Evolutionary conservation across 306 rosid genomes (phyloP).

Genomic region (Alnus rubra): DNA sequence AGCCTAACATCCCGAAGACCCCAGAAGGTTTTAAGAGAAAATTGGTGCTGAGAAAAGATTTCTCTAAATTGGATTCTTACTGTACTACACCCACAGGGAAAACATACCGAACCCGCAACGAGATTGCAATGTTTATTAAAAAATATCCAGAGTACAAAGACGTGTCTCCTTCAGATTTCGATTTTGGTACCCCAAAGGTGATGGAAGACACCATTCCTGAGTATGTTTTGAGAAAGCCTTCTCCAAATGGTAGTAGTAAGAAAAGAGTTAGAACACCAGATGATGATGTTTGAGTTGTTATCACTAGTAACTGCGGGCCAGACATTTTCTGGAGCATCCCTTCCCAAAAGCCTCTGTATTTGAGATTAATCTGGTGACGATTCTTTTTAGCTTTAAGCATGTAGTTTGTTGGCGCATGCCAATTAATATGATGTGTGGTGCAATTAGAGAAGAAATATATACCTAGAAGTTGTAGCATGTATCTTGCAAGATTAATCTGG

Average conservation of each 20-base stretch:
- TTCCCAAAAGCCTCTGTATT: neutral
- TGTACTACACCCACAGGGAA: slow-evolving; percentile 71
- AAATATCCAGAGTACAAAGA: slow-evolving; percentile 51
- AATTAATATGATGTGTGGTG: neutral
- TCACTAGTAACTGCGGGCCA: slow-evolving; percentile 4
- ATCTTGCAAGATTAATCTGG: neutral
- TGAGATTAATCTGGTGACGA: neutral
- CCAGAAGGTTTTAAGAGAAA: slow-evolving; percentile 75
- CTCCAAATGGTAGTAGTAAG: slow-evolving; percentile 27
- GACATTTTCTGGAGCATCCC: neutral
- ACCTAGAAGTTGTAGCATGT: no score
- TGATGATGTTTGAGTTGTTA: slow-evolving; percentile 23
- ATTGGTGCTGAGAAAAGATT: slow-evolving; percentile 70
- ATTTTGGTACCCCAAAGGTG: slow-evolving; percentile 66
- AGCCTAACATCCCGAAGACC: slow-evolving; percentile 74
- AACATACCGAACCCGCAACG: slow-evolving; percentile 66
- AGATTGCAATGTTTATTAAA: slow-evolving; percentile 53
- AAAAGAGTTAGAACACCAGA: slow-evolving; percentile 40
- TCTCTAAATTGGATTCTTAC: slow-evolving; percentile 78
- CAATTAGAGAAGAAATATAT: neutral
- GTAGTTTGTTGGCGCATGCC: neutral
- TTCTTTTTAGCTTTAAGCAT: neutral
- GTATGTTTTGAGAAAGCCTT: slow-evolving; percentile 36
- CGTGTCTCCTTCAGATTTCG: slow-evolving; percentile 45
- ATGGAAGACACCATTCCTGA: slow-evolving; percentile 83